These are phyloP conservation scores for Candida berthetii DNA, from an alignment of 805 yeast genomes.

Conservation along the genomic window DNA sequence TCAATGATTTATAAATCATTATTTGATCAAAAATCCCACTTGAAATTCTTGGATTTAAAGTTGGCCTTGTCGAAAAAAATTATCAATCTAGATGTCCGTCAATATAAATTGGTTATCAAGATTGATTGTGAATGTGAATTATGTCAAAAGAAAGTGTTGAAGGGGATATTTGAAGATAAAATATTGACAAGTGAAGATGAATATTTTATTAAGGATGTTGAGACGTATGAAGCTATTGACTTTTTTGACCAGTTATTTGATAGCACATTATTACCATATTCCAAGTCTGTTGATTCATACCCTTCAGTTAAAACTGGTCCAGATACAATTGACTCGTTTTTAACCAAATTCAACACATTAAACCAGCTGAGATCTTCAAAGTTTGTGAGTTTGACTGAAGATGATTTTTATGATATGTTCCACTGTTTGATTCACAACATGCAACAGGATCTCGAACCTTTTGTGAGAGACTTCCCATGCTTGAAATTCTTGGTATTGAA, in stretches of 20 bases:
- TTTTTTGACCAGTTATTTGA: slow-evolving; percentile 28
- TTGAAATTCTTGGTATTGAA: slow-evolving; percentile 31
- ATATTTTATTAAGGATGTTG: slow-evolving; percentile 17
- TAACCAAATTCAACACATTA: slow-evolving; percentile 17
- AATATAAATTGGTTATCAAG: slow-evolving; percentile 6
- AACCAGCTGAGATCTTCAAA: slow-evolving; percentile 9
- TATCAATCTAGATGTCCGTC: slow-evolving; percentile 13
- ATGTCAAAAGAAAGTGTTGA: slow-evolving; percentile 18
- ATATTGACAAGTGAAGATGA: slow-evolving; percentile 25
- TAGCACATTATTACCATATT: slow-evolving; percentile 31
- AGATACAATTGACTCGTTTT: slow-evolving; percentile 26
- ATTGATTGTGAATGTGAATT: slow-evolving; percentile 13
- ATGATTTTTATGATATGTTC: slow-evolving; percentile 27
- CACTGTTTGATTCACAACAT: slow-evolving; percentile 32
- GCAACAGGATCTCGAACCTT: slow-evolving; percentile 27
- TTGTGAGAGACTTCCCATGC: slow-evolving; percentile 24
- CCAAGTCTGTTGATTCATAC: slow-evolving; percentile 35
- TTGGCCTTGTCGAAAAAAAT: slow-evolving; percentile 14
- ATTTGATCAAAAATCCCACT: slow-evolving; percentile 23
- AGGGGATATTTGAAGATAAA: slow-evolving; percentile 26
- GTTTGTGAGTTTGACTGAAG: slow-evolving; percentile 21
- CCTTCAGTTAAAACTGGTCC: slow-evolving; percentile 37
- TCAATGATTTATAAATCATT: slow-evolving; percentile 28
- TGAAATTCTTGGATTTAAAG: slow-evolving; percentile 33
- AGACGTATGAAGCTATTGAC: slow-evolving; percentile 26